Evolutionary conservation across 495 filamentous ascomycete species (phyloP).

Genomic region (Talaromyces liani): DNA sequence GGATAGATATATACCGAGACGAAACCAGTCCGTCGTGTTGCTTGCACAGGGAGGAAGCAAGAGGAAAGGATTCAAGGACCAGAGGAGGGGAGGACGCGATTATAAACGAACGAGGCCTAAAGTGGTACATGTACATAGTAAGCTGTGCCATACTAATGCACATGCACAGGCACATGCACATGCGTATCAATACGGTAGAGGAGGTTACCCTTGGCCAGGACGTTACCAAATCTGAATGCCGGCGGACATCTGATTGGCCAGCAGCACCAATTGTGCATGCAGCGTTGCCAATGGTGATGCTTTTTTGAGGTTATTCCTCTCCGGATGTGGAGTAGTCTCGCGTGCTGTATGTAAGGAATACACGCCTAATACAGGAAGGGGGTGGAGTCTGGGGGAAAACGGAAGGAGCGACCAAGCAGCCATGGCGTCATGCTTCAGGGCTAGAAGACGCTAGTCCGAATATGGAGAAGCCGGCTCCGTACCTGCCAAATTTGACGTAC

Average conservation of each 20-base stretch:
- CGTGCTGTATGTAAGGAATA: not conserved
- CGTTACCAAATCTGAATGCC: not conserved
- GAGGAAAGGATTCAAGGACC: not conserved
- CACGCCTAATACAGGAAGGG: not conserved
- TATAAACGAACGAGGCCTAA: not conserved
- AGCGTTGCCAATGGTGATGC: not conserved
- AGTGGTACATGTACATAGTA: not conserved
- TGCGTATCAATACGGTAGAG: not conserved
- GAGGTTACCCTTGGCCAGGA: not conserved
- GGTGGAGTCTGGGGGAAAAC: not conserved
- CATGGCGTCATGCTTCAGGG: not conserved
- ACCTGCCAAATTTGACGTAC: too few species aligned
- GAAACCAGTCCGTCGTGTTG: not conserved
- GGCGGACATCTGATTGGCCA: not conserved
- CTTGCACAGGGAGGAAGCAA: not conserved
- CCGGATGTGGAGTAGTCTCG: constrained; percentile 8
- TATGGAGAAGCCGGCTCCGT: constrained; percentile 4
- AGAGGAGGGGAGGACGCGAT: not conserved
- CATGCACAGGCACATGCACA: not conserved
- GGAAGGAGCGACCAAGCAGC: not conserved
- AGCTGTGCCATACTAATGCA: not conserved
- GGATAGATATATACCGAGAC: not conserved
- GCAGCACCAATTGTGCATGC: not conserved
- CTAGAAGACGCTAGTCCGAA: not conserved
- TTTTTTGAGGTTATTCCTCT: not conserved